Base-by-base conservation (phyloP, 768 basidiomycete genomes). In the Russula sp. region DNA sequence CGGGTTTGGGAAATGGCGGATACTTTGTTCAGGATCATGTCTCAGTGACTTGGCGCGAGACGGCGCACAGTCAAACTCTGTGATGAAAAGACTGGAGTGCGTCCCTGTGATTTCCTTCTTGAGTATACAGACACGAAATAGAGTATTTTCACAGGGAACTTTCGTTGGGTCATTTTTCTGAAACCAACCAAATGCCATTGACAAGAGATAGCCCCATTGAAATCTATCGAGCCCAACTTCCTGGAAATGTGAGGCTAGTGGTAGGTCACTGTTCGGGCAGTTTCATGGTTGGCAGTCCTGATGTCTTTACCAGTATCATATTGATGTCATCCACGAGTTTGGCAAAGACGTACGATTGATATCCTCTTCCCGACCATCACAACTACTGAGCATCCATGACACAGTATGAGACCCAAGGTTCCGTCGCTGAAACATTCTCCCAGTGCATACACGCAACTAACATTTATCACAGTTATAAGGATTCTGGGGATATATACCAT, bases 191-290 rank as follows among this genome's bases (percentile, higher is more conserved):
- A 22, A 66, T 25, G 41, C 39, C 38, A 3, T 41, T 66, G 18
- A 60, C 65, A 2, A 64, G 14, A 20, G 43, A 56, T 36, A 65
- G 59, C n/a, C 65, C 58, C 0, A 34, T 66, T 16, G 63, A 64
- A 13, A 64, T 66, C n/a, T 66, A 52, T 22, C 42, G 57, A 18
- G 65, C 63, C 13, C 43, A 59, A 58, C 58, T 66, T 9, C 65
- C 65, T 0, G 65, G 65, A 13, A 59, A 38, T 8, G 18, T 29
- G 20, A 57, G 65, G 16, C 36, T 66, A 0, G 63, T 66, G 3
- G 65, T 66, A 36, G 36, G 65, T 42, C 22, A 11, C 3, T 10
- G 6, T 43, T 13, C 29, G 34, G 4, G 14, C 3, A 11, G 2
- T 16, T 43, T 14, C 18, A 14, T 7, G 16, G 7, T 7, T 39